Evolutionary conservation across 257 asterid species (phyloP), one percentile per base, ranked within the genome.

Genomic region (Solanum chilense): DNA sequence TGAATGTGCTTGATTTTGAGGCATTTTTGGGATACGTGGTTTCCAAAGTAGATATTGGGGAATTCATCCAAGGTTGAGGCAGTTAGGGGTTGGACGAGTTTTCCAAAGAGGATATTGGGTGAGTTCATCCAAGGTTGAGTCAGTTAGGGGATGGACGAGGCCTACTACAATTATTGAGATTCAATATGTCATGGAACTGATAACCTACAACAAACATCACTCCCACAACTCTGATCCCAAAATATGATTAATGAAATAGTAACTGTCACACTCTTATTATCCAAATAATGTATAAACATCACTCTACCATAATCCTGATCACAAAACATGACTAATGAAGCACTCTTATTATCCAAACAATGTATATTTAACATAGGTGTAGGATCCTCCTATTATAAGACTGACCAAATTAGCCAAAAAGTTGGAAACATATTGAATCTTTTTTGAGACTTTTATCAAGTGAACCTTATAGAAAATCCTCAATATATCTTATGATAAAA

Each of bases 241-340:
- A 18, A 35, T 7, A 71, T 71, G 9, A 71, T 25, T 33, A 15
- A 31, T 21, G 2, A 71, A 71, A 16, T 71, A 71, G 29, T 31
- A 15, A 35, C 4, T 9, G 80, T 35, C 47, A 35, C 44, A 4
- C 16, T 35, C 9, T 71, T 7, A 35, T 73, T 71, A 9, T 10
- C 15, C 80, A 35, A 21, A 20, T 6, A 18, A 35, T 73, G 1
- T 35, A 13, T 35, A 52, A 21, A 16, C 2, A 1, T 52, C 62
- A 52, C 62, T 52, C 2, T 9, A 52, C 23, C 62, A 16, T 0
- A 52, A 52, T 0, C 0, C 62, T 52, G 10, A 0, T 16, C n/a
- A 52, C 11, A 18, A 18, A 37, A 37, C 9, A 73, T 73, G 29
- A 35, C 29, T 35, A 31, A 33, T 23, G 18, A 73, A 37, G 29